Evolutionary conservation across 148 eudicot species (phyloP), one percentile per base, ranked within the genome.

Genomic region (Camellia lanceoleosa): DNA sequence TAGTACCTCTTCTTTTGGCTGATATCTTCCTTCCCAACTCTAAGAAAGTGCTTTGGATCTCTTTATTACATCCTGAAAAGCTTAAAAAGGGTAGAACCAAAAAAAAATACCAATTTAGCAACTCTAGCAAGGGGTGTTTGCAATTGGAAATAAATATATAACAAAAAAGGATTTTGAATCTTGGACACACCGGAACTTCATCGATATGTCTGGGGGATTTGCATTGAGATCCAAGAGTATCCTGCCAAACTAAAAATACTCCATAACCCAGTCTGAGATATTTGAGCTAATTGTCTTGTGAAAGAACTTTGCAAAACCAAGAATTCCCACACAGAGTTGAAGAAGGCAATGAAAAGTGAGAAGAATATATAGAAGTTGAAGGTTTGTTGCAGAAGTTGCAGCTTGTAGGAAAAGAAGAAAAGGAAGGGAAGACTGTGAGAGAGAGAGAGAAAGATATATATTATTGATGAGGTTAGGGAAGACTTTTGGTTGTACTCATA

Each of bases 151-250:
- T 23, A n/a, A 59, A 2, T 20, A 3, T 8, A 16, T 10, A 30
- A 54, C 4, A n/a, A n/a, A n/a, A n/a, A 23, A 61, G 73, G 42
- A 61, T 9, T 42, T 13, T 44, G 60, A 46, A 77, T 60, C 30
- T 75, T 11, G 11, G 11, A 70, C 80, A 12, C 47, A 55, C 90
- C 85, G 47, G 91, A 14, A 85, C 82, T 51, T 89, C 88, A 58
- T 91, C 91, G 74, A 88, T 73, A 79, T 86, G 79, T 5, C 76
- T 80, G 30, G 84, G 61, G 97, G 89, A 51, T 74, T 83, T 12
- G 62, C 56, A 59, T 84, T 82, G 14, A 89, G 87, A 89, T 92
- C 91, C 89, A 91, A 81, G 88, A 81, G 97, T 88, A 80, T 89
- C 83, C 71, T n/a, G 89, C 61, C 88, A 89, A 88, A 44, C 91